Percentiles rank a stretch among this genome's conserved stretches.
These are phyloP conservation scores for Hyaloscypha bicolor DNA, from an alignment of 495 filamentous ascomycete species.

Conservation along the genomic window DNA sequence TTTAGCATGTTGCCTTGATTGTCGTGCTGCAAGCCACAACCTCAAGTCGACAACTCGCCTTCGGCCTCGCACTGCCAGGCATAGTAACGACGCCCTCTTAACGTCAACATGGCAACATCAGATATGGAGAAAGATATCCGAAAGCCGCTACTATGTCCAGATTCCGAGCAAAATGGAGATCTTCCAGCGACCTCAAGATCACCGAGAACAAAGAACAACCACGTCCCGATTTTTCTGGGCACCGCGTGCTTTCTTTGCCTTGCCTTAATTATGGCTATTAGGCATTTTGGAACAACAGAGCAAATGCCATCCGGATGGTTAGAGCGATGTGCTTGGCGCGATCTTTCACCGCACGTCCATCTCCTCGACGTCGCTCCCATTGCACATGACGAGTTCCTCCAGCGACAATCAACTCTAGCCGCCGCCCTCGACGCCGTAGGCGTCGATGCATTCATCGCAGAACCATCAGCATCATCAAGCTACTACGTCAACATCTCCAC, in stretches of 20 bases:
- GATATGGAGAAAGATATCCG: neutral
- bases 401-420: constrained; percentile 30
- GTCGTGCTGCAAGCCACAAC: too few species aligned
- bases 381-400: constrained; percentile 29
- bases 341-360: constrained; percentile 16
- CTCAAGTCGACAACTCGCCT: too few species aligned
- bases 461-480: constrained; percentile 32
- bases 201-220: neutral
- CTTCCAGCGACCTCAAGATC: neutral
- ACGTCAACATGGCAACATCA: neutral
- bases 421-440: constrained; percentile 21
- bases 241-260: neutral
- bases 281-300: neutral
- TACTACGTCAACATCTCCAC: constrained; percentile 38
- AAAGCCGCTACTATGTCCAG: neutral
- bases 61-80: too few species aligned
- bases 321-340: constrained; percentile 28
- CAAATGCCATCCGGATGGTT: constrained; percentile 4
- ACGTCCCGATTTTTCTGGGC: neutral
- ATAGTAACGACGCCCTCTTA: too few species aligned
- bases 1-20: too few species aligned
- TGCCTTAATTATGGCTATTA: neutral
- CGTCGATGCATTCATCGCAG: constrained; percentile 35
- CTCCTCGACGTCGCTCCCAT: constrained; percentile 33
- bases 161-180: neutral